Conservation (phyloP, 331 rosid genomes). For the Malus hybrid region DNA sequence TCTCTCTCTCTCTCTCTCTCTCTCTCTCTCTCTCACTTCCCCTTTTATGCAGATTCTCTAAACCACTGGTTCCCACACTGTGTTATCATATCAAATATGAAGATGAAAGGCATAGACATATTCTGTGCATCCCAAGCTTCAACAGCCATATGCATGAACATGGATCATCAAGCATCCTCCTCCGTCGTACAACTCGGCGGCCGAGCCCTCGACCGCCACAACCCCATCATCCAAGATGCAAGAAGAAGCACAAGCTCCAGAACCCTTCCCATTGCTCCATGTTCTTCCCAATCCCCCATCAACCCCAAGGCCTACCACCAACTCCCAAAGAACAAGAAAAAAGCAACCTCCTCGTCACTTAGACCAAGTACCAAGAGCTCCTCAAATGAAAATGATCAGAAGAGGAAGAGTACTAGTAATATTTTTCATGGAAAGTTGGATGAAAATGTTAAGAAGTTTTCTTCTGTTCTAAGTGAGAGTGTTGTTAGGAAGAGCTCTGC, state of each 20-base stretch:
- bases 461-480: constrained; percentile 42
- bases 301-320: constrained; percentile 54
- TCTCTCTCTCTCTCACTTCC: background rate
- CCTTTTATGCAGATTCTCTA: constrained; percentile 38
- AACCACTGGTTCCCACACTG: constrained; percentile 15
- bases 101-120: constrained; percentile 61
- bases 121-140: constrained; percentile 93
- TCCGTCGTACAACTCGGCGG: constrained; percentile 66
- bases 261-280: constrained; percentile 36
- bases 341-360: constrained; percentile 21
- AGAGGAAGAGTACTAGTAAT: constrained; percentile 26
- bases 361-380: constrained; percentile 8
- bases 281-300: constrained; percentile 57
- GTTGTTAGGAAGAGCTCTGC: constrained; percentile 37
- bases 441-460: constrained; percentile 29
- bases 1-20: constrained; percentile 8
- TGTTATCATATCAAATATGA: constrained; percentile 9
- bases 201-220: constrained; percentile 82
- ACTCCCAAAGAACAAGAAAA: constrained; percentile 37
- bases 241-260: constrained; percentile 32
- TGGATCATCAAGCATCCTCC: constrained; percentile 65
- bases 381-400: constrained; percentile 22
- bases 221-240: constrained; percentile 66
- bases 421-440: constrained; percentile 13
- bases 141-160: constrained; percentile 70